Evolutionary conservation across 148 eudicot species (phyloP).

Genomic region (Vaccinium corymbosum): DNA sequence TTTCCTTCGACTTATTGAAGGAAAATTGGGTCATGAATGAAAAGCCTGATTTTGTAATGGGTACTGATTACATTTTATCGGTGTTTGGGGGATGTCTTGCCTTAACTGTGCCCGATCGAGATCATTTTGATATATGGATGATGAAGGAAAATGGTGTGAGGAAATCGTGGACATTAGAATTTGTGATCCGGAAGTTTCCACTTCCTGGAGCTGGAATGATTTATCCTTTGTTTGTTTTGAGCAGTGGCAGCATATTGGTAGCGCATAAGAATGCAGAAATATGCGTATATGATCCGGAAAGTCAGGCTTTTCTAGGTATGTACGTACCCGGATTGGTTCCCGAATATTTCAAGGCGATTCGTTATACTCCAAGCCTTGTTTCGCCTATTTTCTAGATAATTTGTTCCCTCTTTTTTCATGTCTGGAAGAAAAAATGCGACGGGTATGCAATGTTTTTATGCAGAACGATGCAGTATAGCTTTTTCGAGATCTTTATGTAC

Average conservation of each 20-base stretch:
- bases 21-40: background rate
- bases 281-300: background rate
- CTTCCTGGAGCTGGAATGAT: background rate
- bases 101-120: background rate
- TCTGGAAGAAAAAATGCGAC: background rate
- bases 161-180: background rate
- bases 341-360: background rate
- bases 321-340: background rate
- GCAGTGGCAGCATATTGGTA: background rate
- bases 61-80: background rate
- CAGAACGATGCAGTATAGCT: background rate
- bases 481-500: background rate
- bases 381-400: background rate
- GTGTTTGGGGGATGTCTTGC: slow-evolving; percentile 5
- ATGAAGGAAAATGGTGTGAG: background rate
- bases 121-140: background rate
- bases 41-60: background rate
- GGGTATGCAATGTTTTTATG: background rate
- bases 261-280: background rate
- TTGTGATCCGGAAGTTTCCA: background rate
- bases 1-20: background rate
- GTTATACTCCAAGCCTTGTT: background rate
- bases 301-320: background rate
- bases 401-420: background rate
- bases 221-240: background rate